These are phyloP conservation scores for Magnusiomyces fungicola DNA, from an alignment of 1,139 yeast genomes.

Conservation along the genomic window DNA sequence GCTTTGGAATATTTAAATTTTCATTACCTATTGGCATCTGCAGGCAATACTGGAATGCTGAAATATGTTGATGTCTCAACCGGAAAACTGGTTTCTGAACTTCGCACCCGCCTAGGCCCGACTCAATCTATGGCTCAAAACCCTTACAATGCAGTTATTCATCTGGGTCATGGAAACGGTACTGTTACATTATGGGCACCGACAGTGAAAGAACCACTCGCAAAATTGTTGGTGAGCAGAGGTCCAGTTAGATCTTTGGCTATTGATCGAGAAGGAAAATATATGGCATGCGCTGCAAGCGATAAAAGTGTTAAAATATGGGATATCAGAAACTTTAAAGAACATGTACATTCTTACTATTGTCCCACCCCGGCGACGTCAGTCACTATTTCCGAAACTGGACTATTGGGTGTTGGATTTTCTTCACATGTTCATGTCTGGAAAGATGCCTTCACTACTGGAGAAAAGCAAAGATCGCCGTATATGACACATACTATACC, in stretches of 20 bases:
- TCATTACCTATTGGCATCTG: constrained; percentile 79
- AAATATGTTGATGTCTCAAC: constrained; percentile 95
- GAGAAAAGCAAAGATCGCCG: constrained; percentile 43
- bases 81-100: constrained; percentile 76
- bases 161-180: constrained; percentile 91
- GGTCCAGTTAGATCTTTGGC: constrained; percentile 88
- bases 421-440: constrained; percentile 82
- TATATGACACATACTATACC: constrained; percentile 88
- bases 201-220: constrained; percentile 76
- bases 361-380: constrained; percentile 85
- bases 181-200: constrained; percentile 94
- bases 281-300: constrained; percentile 90
- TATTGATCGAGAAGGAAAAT: constrained; percentile 83
- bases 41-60: constrained; percentile 81
- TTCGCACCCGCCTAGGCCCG: constrained; percentile 84
- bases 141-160: constrained; percentile 93
- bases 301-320: constrained; percentile 82
- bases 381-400: constrained; percentile 77
- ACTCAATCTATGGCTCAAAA: constrained; percentile 83
- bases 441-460: constrained; percentile 36
- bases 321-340: constrained; percentile 82
- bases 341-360: constrained; percentile 53
- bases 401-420: constrained; percentile 83
- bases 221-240: constrained; percentile 66
- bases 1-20: constrained; percentile 84